Conservation (phyloP, 169 alveolate genomes). For the Cryptosporidium bovis region DNA sequence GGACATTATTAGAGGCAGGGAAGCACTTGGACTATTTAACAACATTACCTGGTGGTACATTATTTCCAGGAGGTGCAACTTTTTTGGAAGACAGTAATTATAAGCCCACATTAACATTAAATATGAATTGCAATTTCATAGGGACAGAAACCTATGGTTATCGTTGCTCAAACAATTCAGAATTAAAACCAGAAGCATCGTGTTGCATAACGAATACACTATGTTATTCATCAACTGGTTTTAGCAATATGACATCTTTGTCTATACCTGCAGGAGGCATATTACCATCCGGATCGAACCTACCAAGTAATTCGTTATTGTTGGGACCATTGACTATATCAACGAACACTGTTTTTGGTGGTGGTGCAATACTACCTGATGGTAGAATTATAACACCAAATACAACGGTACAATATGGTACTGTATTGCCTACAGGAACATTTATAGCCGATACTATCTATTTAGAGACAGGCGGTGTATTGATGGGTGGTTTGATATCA, state of each 20-base stretch:
- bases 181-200: slow-evolving; percentile 29
- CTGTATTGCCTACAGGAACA: slow-evolving; percentile 59
- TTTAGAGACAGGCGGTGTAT: slow-evolving; percentile 62
- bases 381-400: slow-evolving; percentile 56
- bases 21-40: slow-evolving; percentile 22
- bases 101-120: slow-evolving; percentile 39
- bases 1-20: slow-evolving; percentile 58
- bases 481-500: slow-evolving; percentile 72
- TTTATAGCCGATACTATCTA: slow-evolving; percentile 62
- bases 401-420: slow-evolving; percentile 66
- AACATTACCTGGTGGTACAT: slow-evolving; percentile 69
- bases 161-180: slow-evolving; percentile 43
- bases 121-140: slow-evolving; percentile 59
- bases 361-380: slow-evolving; percentile 66
- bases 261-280: slow-evolving; percentile 73
- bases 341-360: slow-evolving; percentile 62
- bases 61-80: slow-evolving; percentile 74
- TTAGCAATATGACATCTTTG: slow-evolving; percentile 67
- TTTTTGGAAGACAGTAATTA: slow-evolving; percentile 40
- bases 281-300: slow-evolving; percentile 60
- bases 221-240: slow-evolving; percentile 57
- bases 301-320: slow-evolving; percentile 50
- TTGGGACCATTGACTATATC: slow-evolving; percentile 61
- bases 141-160: slow-evolving; percentile 63
- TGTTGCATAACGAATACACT: slow-evolving; percentile 60